Evolutionary conservation across 495 filamentous ascomycete genomes (phyloP).

Genomic region (Durotheca rogersii): DNA sequence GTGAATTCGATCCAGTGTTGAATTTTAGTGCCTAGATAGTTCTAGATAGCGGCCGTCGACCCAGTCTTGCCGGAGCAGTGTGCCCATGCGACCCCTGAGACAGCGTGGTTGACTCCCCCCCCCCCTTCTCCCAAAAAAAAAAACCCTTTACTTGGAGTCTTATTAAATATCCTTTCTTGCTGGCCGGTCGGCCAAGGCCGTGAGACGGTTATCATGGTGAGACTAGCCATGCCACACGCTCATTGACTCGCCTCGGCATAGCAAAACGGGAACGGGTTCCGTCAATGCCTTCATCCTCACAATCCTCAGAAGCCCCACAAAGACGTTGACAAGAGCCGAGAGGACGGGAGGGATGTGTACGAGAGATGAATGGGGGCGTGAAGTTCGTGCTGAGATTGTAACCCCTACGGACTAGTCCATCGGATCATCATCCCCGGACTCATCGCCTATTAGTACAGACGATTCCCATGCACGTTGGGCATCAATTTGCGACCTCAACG

Average conservation of each 20-base stretch:
- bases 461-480: slow-evolving; percentile 1
- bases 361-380: background rate
- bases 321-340: no score
- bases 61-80: slow-evolving; percentile 5
- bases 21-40: slow-evolving; percentile 5
- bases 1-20: no score
- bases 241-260: slow-evolving; percentile 1
- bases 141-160: no score
- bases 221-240: slow-evolving; percentile 12
- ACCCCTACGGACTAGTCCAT: background rate
- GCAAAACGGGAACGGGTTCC: slow-evolving; percentile 2
- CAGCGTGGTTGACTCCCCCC: slow-evolving; percentile 13
- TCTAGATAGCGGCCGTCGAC: slow-evolving; percentile 9
- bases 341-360: slow-evolving; percentile 1
- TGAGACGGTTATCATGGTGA: slow-evolving; percentile 17
- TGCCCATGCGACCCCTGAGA: slow-evolving; percentile 3
- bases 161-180: slow-evolving; percentile 7
- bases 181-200: slow-evolving; percentile 1
- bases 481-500: background rate
- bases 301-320: background rate
- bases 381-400: background rate
- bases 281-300: background rate
- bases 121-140: no score
- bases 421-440: background rate
- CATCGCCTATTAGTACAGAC: background rate